phyloP scores from a whole-genome alignment of 2,329 filamentous ascomycete genomes.

The Aspergillus pseudoviridinutans region DNA sequence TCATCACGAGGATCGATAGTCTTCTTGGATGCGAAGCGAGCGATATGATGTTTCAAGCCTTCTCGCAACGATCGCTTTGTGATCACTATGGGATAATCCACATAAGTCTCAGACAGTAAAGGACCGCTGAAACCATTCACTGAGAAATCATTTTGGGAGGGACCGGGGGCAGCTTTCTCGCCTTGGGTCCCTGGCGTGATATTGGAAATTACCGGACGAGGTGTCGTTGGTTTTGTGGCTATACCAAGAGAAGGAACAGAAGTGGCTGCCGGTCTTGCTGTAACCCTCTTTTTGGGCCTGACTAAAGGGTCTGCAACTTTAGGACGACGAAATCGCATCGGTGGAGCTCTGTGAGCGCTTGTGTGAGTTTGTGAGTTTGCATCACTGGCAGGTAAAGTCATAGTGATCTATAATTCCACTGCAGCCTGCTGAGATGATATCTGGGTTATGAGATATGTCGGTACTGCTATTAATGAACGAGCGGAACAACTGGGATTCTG shows the following conservation, averaged over 20 bases:
- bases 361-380: slow-evolving; percentile 47
- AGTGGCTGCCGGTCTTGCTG: slow-evolving; percentile 20
- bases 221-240: slow-evolving; percentile 22
- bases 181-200: slow-evolving; percentile 14
- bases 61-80: slow-evolving; percentile 78
- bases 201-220: slow-evolving; percentile 17
- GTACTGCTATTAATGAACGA: not conserved
- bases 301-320: slow-evolving; percentile 61
- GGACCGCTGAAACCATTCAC: slow-evolving; percentile 42
- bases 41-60: slow-evolving; percentile 79
- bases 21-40: slow-evolving; percentile 68
- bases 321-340: slow-evolving; percentile 45
- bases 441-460: not conserved
- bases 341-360: slow-evolving; percentile 44
- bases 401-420: slow-evolving; percentile 10
- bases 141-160: slow-evolving; percentile 27
- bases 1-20: slow-evolving; percentile 68
- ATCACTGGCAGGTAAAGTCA: slow-evolving; percentile 40
- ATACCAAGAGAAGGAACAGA: slow-evolving; percentile 19
- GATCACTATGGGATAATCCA: slow-evolving; percentile 69
- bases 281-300: slow-evolving; percentile 52
- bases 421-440: not conserved
- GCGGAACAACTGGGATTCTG: not conserved
- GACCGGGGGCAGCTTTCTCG: slow-evolving; percentile 17
- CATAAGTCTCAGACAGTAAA: slow-evolving; percentile 37